Conservation (phyloP, 2,329 filamentous ascomycete species). For the Trichoderma lentiforme region DNA sequence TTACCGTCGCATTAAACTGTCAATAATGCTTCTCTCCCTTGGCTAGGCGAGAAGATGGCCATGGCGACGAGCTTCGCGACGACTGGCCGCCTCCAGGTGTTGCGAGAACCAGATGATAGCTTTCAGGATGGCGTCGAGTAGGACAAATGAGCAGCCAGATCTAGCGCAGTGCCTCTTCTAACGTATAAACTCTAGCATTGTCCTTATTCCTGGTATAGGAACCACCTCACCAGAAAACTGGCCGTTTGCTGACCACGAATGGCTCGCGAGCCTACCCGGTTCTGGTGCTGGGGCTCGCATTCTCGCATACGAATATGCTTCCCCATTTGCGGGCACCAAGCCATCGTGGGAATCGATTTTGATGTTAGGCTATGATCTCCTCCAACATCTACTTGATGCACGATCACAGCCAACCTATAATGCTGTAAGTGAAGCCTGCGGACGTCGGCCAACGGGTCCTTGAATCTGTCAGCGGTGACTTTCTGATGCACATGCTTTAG, state of each 20-base stretch:
- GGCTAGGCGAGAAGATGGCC: background rate
- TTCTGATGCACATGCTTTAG: background rate
- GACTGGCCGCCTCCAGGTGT: background rate
- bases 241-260: background rate
- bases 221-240: background rate
- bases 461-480: background rate
- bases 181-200: background rate
- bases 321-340: background rate
- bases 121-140: background rate
- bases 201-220: background rate
- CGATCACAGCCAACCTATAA: background rate
- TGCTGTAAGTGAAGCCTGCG: background rate
- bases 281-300: background rate
- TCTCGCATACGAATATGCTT: background rate
- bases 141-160: background rate
- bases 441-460: background rate
- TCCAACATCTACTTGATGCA: background rate
- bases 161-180: background rate
- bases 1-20: background rate
- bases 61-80: background rate
- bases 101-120: background rate
- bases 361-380: background rate
- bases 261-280: background rate
- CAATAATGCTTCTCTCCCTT: background rate
- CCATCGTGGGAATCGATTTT: background rate